These are phyloP conservation scores for Camellia sinensis DNA, from an alignment of 148 eudicot genomes.

Conservation along the genomic window DNA sequence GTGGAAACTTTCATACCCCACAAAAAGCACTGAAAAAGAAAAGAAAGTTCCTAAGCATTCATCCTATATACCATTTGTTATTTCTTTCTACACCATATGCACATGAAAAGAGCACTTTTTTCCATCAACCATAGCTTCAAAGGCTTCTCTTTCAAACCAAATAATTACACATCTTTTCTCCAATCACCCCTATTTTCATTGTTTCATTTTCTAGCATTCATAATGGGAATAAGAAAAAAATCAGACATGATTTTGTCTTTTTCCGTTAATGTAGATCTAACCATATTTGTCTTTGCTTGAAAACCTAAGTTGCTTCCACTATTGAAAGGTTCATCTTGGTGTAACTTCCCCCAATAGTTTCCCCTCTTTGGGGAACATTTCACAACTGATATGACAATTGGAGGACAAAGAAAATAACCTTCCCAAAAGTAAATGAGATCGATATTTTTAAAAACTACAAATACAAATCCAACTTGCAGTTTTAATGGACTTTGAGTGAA, in stretches of 20 bases:
- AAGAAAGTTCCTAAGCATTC: not conserved
- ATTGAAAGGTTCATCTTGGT: not conserved
- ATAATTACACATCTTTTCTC: not conserved
- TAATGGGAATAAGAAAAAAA: not conserved
- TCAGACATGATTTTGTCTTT: not conserved
- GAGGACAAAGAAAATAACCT: not conserved
- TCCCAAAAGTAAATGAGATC: not conserved
- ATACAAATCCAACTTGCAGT: conserved; percentile 6
- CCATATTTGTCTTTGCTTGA: not conserved
- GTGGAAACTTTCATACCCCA: not conserved
- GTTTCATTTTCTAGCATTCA: not conserved
- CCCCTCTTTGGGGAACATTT: conserved; percentile 6
- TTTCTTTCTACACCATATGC: not conserved
- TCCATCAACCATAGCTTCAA: not conserved
- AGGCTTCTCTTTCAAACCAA: not conserved
- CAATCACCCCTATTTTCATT: too few relatives aligned
- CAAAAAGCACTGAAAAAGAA: not conserved
- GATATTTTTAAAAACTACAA: not conserved
- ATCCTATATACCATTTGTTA: not conserved
- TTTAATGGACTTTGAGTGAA: not conserved
- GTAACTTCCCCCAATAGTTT: conserved; percentile 6
- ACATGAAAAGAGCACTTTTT: not conserved
- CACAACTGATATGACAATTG: conserved; percentile 9
- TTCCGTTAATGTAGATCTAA: not conserved
- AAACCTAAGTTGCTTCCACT: not conserved